phyloP scores from a whole-genome alignment of 306 rosid species.

The Vigna angularis region DNA sequence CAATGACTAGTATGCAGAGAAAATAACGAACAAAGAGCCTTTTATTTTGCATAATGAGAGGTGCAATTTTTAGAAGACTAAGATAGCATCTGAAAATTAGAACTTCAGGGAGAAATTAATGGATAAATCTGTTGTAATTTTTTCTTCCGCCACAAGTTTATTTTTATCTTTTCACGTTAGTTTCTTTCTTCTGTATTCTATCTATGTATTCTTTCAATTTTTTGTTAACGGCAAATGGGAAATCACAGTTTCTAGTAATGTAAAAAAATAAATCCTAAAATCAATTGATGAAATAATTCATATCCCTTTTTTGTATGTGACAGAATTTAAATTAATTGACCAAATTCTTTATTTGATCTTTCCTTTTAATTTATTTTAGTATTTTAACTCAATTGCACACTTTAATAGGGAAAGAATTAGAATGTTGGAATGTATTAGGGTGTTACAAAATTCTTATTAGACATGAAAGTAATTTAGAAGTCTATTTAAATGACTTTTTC shows the following conservation, averaged over 20 bases:
- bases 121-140: slow-evolving; percentile 34
- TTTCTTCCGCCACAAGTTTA: slow-evolving; percentile 49
- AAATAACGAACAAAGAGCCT: slow-evolving; percentile 62
- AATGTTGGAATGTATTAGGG: too few species aligned
- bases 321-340: neutral
- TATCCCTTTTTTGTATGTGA: neutral
- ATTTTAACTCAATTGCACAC: neutral
- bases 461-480: too few species aligned
- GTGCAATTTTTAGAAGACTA: slow-evolving; percentile 52
- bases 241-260: neutral
- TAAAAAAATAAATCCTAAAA: neutral
- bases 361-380: neutral
- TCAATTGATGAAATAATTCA: neutral
- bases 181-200: neutral
- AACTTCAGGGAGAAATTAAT: slow-evolving; percentile 47
- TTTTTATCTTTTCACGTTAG: slow-evolving; percentile 42
- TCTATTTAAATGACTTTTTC: too few species aligned
- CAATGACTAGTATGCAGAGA: slow-evolving; percentile 42
- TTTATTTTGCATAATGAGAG: slow-evolving; percentile 59
- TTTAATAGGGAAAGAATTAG: neutral
- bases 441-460: too few species aligned
- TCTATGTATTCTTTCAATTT: neutral
- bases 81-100: slow-evolving; percentile 50
- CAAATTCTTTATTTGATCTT: neutral
- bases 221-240: neutral